Percentiles rank a stretch among this genome's conserved stretches.
Evolutionary conservation across 2,329 filamentous ascomycete species (phyloP).

Genomic region (Trichoderma lentiforme): DNA sequence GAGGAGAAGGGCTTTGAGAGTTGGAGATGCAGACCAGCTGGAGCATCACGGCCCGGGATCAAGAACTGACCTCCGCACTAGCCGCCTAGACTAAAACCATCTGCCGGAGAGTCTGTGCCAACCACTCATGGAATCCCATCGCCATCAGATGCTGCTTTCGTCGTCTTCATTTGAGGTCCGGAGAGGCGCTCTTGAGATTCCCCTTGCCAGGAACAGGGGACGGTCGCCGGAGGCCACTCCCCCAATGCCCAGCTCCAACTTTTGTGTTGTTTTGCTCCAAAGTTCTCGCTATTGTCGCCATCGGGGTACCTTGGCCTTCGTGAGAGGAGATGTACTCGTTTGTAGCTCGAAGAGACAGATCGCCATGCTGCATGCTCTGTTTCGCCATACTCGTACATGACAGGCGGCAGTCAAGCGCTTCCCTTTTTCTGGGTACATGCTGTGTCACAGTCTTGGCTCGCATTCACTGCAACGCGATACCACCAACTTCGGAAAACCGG

Average conservation of each 20-base stretch:
- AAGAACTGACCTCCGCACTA: constrained; percentile 13
- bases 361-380: background rate
- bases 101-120: constrained; percentile 1
- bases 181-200: background rate
- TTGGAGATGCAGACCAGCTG: constrained; percentile 3
- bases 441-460: constrained; percentile 7
- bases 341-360: background rate
- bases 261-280: background rate
- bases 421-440: background rate
- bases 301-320: background rate
- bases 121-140: constrained; percentile 1
- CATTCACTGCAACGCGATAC: constrained; percentile 1
- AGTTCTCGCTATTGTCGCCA: background rate
- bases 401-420: background rate
- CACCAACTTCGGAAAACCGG: constrained; percentile 10
- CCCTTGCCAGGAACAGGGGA: constrained; percentile 5
- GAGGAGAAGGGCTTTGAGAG: background rate
- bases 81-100: background rate
- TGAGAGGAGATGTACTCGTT: background rate
- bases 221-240: background rate
- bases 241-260: background rate
- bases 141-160: constrained; percentile 1
- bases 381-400: background rate
- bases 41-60: constrained; percentile 1
- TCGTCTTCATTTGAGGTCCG: constrained; percentile 14